These are phyloP conservation scores for Diaporthe caulivora DNA, from an alignment of 2,329 filamentous ascomycete genomes.

Conservation along the genomic window DNA sequence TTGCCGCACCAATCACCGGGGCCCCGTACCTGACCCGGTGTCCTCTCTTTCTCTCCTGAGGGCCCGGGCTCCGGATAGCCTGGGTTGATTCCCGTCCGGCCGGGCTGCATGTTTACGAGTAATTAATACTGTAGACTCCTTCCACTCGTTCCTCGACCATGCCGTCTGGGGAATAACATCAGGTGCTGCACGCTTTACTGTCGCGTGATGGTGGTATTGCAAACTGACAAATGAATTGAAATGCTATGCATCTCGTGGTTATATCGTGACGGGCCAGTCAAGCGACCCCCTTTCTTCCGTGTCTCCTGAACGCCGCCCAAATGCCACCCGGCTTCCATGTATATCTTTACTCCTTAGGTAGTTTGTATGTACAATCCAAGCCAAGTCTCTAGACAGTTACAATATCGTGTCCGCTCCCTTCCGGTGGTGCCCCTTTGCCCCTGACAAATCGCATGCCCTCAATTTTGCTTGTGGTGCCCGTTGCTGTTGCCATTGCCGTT, in stretches of 20 bases:
- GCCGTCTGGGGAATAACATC: slow-evolving; percentile 3
- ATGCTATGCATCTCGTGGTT: slow-evolving; percentile 10
- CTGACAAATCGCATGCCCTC: neutral
- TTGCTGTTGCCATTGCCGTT: slow-evolving; percentile 48
- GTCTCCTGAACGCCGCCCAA: slow-evolving; percentile 39
- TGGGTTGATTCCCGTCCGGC: slow-evolving; percentile 22
- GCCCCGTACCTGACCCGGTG: slow-evolving; percentile 28
- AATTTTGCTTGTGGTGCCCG: slow-evolving; percentile 39
- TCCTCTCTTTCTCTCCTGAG: neutral
- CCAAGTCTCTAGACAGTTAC: slow-evolving; percentile 8
- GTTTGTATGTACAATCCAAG: slow-evolving; percentile 29
- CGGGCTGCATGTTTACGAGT: neutral
- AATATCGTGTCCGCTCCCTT: neutral
- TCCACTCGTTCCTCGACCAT: neutral
- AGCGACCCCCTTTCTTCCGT: slow-evolving; percentile 20
- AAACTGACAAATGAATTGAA: slow-evolving; percentile 15
- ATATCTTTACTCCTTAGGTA: slow-evolving; percentile 23
- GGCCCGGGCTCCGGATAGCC: neutral
- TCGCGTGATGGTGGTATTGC: neutral
- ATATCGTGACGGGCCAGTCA: slow-evolving; percentile 32
- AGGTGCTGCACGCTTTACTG: neutral
- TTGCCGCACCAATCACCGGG: slow-evolving; percentile 39
- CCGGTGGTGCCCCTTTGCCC: neutral
- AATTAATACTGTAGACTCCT: neutral
- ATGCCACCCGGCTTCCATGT: slow-evolving; percentile 34